Evolutionary conservation across 176 grass and related monocot genomes (phyloP), one percentile per base, ranked within the genome.

Genomic region (Triticum monococcum): DNA sequence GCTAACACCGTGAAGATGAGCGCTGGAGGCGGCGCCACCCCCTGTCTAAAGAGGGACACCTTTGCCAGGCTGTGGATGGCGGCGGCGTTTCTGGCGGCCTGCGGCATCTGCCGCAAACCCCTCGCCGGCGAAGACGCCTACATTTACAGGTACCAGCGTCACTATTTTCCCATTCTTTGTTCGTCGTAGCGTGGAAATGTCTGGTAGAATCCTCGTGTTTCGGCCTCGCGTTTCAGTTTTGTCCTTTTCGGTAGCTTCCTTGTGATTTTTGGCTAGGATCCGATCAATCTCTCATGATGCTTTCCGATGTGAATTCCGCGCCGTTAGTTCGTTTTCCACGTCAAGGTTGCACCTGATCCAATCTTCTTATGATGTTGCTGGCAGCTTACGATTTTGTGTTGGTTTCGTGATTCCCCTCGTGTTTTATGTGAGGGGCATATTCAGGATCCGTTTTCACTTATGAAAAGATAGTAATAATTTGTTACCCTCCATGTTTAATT

Each of bases 111-210:
- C 85, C 68, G 89, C 59, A 81, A 83, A 4, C 45, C 62, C 76
- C 96, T 98, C 75, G 90, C 88, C 1, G 93, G 86, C 81, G 85
- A 85, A 1, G 93, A 98, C 84, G 92, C 81, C 54, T 98, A 83
- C 82, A 98, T 98, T 36, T 96, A 98, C 48, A 98, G 92, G 96
- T 93, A 70, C 33, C 10, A 17, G 56, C 78, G 31, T 41, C 46
- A 3, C 10, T 33, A 36, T 32, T 22, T 33, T 50, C 80, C 2
- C 8, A 5, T 28, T 80, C 22, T 70, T 22, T 59, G 20, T 59
- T 59, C 7, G 20, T 59, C 54, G 20, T 8, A 57, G 54, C 25
- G 14, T 40, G 54, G 18, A 48, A 85, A 66, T 89, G 28, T 0
- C 31, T 41, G 11, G 33, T 72, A 7, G 24, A 83, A 88, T 70